phyloP scores from a whole-genome alignment of 768 basidiomycete species.

The Pleurotus salmoneostramineus region DNA sequence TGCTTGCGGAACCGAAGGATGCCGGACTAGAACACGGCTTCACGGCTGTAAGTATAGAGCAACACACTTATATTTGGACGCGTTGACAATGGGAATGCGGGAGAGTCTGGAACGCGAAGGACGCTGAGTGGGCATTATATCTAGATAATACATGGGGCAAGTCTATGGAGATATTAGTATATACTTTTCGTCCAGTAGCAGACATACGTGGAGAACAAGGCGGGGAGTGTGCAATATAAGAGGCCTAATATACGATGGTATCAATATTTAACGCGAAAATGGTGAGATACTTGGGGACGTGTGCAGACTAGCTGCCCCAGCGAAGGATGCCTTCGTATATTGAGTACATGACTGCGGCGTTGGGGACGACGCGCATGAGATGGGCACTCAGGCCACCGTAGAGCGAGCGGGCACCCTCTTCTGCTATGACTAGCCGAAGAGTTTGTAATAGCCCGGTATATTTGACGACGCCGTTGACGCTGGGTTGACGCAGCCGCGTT shows the following conservation, averaged over 20 bases:
- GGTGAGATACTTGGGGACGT: background rate
- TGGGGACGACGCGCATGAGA: constrained; percentile 94
- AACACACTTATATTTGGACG: too few species aligned
- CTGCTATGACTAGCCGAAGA: constrained; percentile 75
- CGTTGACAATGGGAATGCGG: too few species aligned
- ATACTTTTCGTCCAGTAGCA: too few species aligned
- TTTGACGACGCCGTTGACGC: constrained; percentile 70
- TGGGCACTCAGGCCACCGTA: constrained; percentile 95
- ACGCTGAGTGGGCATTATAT: too few species aligned
- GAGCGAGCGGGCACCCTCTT: constrained; percentile 83
- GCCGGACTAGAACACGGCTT: too few species aligned
- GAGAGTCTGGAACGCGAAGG: too few species aligned
- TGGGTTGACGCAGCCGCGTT: constrained; percentile 88
- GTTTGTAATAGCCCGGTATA: constrained; percentile 89
- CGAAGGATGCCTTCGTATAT: constrained; percentile 86
- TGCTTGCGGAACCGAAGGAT: too few species aligned
- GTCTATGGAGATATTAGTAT: too few species aligned
- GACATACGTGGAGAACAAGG: too few species aligned
- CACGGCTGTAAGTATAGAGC: too few species aligned
- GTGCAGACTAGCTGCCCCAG: constrained; percentile 39
- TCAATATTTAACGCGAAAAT: background rate
- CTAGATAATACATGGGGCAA: too few species aligned
- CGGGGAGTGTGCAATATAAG: too few species aligned
- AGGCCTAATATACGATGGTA: background rate
- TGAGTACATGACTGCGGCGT: constrained; percentile 95